Base-by-base conservation (phyloP, 2,329 filamentous ascomycete genomes). In the Aspergillus oerlinghausenensis region DNA sequence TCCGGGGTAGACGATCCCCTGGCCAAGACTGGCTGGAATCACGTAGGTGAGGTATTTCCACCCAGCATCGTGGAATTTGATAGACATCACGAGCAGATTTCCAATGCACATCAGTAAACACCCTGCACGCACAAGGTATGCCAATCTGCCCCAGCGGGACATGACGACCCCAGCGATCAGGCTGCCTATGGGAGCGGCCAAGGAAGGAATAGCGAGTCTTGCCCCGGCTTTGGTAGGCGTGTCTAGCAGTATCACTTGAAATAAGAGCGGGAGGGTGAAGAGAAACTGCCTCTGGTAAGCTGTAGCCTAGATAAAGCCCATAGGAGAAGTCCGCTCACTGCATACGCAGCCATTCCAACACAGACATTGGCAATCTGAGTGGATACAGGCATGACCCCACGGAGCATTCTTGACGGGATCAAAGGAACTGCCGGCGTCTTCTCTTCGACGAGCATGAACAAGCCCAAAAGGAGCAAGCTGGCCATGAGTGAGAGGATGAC, bases 321-420 rank as follows among this genome's bases (percentile, higher is more conserved):
- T 40, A 51, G 1, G 40, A 28, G 5, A 32, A 3, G 51, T 3
- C 19, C 7, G 75, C 82, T 69, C 67, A 86, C 84, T 17, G 82
- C 83, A 67, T 87, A 88, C 1, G 83, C 83, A 8, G 83, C 79
- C 68, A 86, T 79, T 0, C 85, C 84, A 1, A 82, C 80, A 55
- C 82, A 85, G 11, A 87, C 73, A 59, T 87, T 88, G 50, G 83
- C 77, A 23, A 82, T 72, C 60, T 85, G 83, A 2, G 80, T 82
- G 2, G 81, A 75, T 1, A 85, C 70, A 0, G 82, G 82, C 29
- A 84, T 73, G 10, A 76, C 69, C 0, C 84, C 84, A n/a, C 72
- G 76, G 3, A 88, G 70, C 77, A 87, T 80, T 25, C 73, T 70
- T 35, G 75, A 60, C 0, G 77, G 77, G 45, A 79, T 78, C n/a